Evolutionary conservation across 2,329 filamentous ascomycete species (phyloP).

Genomic region (Macrophomina pseudophaseolina): DNA sequence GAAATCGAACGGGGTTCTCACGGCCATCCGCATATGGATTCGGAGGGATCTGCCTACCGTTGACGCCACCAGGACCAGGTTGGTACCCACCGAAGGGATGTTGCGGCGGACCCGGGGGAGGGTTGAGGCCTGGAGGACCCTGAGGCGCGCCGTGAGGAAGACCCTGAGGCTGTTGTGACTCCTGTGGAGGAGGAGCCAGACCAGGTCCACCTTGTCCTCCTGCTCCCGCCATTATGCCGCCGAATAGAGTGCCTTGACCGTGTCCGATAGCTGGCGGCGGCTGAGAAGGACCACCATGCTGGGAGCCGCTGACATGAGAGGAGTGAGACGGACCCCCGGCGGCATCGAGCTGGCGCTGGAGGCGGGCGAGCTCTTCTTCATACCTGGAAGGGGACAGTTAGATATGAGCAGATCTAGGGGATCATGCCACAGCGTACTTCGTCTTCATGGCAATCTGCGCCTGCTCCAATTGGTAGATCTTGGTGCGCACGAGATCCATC

Average conservation of each 20-base stretch:
- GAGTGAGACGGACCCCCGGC: constrained; percentile 68
- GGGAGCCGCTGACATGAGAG: constrained; percentile 71
- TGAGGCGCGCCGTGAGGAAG: constrained; percentile 74
- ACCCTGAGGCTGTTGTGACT: constrained; percentile 63
- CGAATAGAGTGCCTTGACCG: constrained; percentile 88
- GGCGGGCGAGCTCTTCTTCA: constrained; percentile 84
- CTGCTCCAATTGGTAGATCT: constrained; percentile 92
- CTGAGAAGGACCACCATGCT: constrained; percentile 80
- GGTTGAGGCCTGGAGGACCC: constrained; percentile 70
- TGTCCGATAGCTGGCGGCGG: constrained; percentile 86
- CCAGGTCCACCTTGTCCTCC: constrained; percentile 81
- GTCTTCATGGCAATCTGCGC: constrained; percentile 85
- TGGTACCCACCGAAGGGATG: constrained; percentile 77
- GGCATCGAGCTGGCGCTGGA: constrained; percentile 85
- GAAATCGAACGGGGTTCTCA: constrained; percentile 24
- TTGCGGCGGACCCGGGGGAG: constrained; percentile 61
- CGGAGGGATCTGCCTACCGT: constrained; percentile 56
- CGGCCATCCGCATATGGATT: constrained; percentile 19
- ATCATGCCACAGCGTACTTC: constrained; percentile 67
- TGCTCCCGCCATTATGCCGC: constrained; percentile 91
- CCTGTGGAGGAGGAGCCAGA: constrained; percentile 72
- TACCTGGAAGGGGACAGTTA: constrained; percentile 66
- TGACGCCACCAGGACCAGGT: constrained; percentile 64
- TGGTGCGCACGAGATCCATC: constrained; percentile 91
- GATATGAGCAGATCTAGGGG: neutral